Base-by-base conservation (phyloP, 805 yeast genomes). In the Yamadazyma olivae region DNA sequence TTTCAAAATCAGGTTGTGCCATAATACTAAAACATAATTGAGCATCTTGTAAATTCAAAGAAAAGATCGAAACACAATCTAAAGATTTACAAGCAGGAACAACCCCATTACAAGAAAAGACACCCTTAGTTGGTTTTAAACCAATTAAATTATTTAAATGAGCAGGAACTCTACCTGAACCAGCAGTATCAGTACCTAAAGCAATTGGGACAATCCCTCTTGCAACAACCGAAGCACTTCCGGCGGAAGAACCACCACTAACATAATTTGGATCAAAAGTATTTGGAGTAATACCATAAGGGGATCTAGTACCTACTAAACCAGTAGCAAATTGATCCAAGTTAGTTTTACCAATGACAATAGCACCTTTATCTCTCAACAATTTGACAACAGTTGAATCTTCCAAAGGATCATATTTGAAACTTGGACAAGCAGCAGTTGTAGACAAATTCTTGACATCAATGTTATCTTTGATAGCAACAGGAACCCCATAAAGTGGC, bases 321-420 rank as follows among this genome's bases (percentile, higher is more conserved):
- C 99, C 99, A 2, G 99, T 93, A 9, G 98, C 98, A 64, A 91
- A 91, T 61, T 91, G 99, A 59, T 91, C 99, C 59, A 91, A 69
- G 59, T 91, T 91, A 36, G 98, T 93, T 60, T 91, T 91, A 41
- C 98, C 98, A 32, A 91, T 70, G 27, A 91, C 75, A 38, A 91
- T 85, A 30, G 98, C 98, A 55, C 99, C 99, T 24, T 87, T 83
- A n/a, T 70, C 74, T 59, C 87, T 77, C 49, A 93, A 70, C n/a
- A 81, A 61, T 7, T 65, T 57, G 10, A 89, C 96, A 5, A 84
- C 75, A 13, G 85, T 76, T 24, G 98, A 79, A 54, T 91, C 97
- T 33, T 65, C 65, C 22, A 64, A 53, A 2, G 99, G 91, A 2
- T 54, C 40, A 62, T 81, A 90, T 7, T 77, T 70, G 53, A 73